phyloP scores from a whole-genome alignment of 225 moss, liverwort and hornwort genomes.

The Antitrichia curtipendula region DNA sequence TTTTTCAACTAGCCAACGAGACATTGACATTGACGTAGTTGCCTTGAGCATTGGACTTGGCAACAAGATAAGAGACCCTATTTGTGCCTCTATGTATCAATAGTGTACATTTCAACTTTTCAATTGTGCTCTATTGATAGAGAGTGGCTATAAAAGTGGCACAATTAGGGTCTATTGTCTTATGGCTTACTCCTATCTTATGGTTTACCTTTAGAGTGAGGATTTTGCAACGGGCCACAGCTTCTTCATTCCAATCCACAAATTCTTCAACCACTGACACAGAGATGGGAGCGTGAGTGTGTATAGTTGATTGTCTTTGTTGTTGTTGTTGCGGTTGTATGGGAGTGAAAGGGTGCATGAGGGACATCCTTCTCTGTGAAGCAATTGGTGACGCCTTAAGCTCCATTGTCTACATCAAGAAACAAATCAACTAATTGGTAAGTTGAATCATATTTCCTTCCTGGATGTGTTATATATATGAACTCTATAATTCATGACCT shows the following conservation, averaged over 20 bases:
- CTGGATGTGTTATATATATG: not conserved
- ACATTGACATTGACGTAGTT: too few species aligned
- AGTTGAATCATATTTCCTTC: not conserved
- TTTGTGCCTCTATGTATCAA: not conserved
- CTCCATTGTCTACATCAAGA: not conserved
- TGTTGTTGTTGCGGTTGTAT: not conserved
- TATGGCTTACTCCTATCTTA: too few species aligned
- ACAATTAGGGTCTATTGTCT: not conserved
- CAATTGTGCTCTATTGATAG: not conserved
- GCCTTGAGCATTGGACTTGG: too few species aligned
- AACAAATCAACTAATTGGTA: not conserved
- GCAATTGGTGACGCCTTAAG: not conserved
- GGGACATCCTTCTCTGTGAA: not conserved
- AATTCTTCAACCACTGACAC: constrained; percentile 68
- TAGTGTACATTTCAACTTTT: not conserved
- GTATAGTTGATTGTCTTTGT: constrained; percentile 3
- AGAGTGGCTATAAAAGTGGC: not conserved
- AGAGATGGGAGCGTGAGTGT: constrained; percentile 35
- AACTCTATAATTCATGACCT: not conserved
- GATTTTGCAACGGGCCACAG: constrained; percentile 65
- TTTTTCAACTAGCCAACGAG: not conserved
- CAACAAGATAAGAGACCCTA: not conserved
- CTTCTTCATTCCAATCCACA: constrained; percentile 85
- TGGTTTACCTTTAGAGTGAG: constrained; percentile 60
- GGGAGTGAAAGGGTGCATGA: not conserved